A percentile compares a stretch with the other conserved stretches of the same genome.
phyloP scores from a whole-genome alignment of 75 land plant genomes.

The Sequoiadendron giganteum region DNA sequence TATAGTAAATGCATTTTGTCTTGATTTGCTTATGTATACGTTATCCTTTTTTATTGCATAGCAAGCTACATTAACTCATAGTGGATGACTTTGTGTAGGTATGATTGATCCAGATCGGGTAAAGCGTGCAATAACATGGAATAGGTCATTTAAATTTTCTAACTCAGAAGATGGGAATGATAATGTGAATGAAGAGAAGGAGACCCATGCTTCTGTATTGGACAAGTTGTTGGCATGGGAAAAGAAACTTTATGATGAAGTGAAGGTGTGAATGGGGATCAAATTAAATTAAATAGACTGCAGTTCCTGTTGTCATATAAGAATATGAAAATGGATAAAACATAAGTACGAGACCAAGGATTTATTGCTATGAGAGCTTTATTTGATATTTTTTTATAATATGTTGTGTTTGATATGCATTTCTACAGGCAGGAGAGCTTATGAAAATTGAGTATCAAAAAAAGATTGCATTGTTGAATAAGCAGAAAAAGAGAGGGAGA shows the following conservation, averaged over 20 bases:
- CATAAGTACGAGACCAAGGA: neutral
- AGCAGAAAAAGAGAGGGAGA: constrained; percentile 53
- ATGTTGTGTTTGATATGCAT: neutral
- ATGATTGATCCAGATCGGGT: constrained; percentile 69
- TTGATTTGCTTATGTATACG: neutral
- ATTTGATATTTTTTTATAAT: neutral
- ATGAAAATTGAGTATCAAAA: constrained; percentile 73
- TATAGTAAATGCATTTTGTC: neutral
- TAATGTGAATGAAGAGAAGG: constrained; percentile 43
- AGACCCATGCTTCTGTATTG: constrained; percentile 75
- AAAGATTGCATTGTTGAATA: constrained; percentile 58
- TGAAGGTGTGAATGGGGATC: constrained; percentile 50
- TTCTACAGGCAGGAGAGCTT: constrained; percentile 62
- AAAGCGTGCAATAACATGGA: constrained; percentile 82
- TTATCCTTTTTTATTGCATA: neutral
- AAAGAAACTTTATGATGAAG: constrained; percentile 88
- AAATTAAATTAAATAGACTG: neutral
- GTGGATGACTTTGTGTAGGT: constrained; percentile 28
- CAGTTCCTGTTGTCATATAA: neutral
- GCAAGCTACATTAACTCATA: neutral
- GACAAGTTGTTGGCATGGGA: constrained; percentile 93
- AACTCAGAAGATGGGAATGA: constrained; percentile 44
- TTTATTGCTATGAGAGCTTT: neutral
- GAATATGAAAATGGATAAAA: neutral
- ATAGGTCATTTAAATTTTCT: constrained; percentile 38